phyloP scores from a whole-genome alignment of 352 stramenopile genomes.

The Globisporangium megalacanthum region DNA sequence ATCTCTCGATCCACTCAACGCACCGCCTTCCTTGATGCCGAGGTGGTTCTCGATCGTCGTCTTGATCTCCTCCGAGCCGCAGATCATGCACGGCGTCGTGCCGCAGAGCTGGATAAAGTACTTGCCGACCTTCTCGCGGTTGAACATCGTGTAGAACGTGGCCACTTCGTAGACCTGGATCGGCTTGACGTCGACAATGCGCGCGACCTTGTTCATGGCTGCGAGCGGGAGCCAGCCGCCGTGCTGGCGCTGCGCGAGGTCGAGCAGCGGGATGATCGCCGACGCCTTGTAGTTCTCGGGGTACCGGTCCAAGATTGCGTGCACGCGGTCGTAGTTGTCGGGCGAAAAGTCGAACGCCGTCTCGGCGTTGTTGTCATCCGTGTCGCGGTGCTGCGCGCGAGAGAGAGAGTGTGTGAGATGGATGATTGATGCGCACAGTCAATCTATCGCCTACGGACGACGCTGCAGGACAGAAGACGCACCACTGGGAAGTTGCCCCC shows the following conservation, averaged over 20 bases:
- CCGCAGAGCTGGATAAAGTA: conserved; percentile 97
- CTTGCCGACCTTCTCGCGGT: conserved; percentile 92
- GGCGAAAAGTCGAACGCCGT: conserved; percentile 97
- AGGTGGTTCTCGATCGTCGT: conserved; percentile 97
- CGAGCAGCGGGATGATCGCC: conserved; percentile 98
- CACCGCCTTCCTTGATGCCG: conserved; percentile 95
- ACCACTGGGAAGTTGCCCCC: conserved; percentile 25
- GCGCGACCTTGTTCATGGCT: conserved; percentile 99
- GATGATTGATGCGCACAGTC: no score
- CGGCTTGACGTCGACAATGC: conserved; percentile 94
- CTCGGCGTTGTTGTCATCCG: conserved; percentile 94
- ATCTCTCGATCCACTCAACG: background rate
- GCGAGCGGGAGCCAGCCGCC: conserved; percentile 97
- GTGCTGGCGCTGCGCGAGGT: conserved; percentile 95
- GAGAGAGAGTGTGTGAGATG: background rate
- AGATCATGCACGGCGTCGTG: conserved; percentile 99
- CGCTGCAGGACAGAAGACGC: background rate
- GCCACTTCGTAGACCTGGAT: conserved; percentile 99
- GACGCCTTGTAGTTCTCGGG: conserved; percentile 99
- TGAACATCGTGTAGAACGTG: conserved; percentile 99
- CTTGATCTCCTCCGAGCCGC: conserved; percentile 98
- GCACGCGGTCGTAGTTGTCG: conserved; percentile 96
- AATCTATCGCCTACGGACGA: no score
- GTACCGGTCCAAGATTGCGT: conserved; percentile 96
- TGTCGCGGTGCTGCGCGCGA: conserved; percentile 90